Conservation (phyloP, 1,139 yeast genomes). For the Geotrichum europaeum region DNA sequence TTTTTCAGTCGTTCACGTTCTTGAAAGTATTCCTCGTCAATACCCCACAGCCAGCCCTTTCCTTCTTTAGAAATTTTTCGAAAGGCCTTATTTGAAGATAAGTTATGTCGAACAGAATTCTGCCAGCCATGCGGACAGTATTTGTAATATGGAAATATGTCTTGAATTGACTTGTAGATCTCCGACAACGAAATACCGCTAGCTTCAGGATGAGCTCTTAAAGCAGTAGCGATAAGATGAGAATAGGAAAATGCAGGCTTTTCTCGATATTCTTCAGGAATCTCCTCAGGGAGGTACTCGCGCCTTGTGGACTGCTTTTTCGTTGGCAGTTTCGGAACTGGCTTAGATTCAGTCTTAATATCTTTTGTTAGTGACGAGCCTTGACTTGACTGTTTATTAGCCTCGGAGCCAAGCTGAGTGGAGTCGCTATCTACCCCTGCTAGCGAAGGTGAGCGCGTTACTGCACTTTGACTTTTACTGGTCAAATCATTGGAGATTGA, state of each 20-base stretch:
- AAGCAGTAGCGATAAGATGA: conserved; percentile 69
- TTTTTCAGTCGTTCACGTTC: conserved; percentile 74
- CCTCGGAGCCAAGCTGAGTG: not conserved
- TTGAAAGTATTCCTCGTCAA: conserved; percentile 75
- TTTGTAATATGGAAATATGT: conserved; percentile 80
- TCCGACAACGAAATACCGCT: conserved; percentile 80
- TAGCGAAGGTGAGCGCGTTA: conserved; percentile 7
- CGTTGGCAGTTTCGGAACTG: conserved; percentile 6
- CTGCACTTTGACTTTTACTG: not conserved
- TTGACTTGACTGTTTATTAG: not conserved
- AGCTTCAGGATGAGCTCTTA: conserved; percentile 56
- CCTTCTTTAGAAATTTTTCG: conserved; percentile 71
- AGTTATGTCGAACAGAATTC: conserved; percentile 81
- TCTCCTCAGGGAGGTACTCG: conserved; percentile 47
- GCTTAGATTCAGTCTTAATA: conserved; percentile 4
- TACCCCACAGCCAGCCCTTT: conserved; percentile 88
- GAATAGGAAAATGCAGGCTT: conserved; percentile 82
- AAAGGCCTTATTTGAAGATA: conserved; percentile 80
- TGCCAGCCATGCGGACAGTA: conserved; percentile 99
- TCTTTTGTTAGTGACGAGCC: not conserved
- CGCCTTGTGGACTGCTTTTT: conserved; percentile 20
- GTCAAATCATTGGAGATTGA: not conserved
- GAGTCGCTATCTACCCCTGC: not conserved
- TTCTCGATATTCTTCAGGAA: conserved; percentile 76
- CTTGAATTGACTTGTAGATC: conserved; percentile 79